phyloP scores from a whole-genome alignment of 768 basidiomycete genomes.

The Lactarius sp. region DNA sequence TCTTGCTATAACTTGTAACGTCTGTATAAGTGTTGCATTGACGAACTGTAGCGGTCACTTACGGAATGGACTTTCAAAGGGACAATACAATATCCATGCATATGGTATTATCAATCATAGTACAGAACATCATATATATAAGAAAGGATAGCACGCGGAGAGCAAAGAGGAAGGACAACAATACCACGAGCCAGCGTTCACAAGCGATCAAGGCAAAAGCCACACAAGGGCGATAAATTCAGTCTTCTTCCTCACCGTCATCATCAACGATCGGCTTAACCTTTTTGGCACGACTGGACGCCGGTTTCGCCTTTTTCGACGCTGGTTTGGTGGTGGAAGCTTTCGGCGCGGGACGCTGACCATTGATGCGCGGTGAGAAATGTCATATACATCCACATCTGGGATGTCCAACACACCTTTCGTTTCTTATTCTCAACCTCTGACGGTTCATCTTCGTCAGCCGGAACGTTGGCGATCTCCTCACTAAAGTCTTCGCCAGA shows the following conservation, averaged over 20 bases:
- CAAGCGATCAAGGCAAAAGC: background rate
- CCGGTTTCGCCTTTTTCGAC: conserved; percentile 18
- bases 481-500: conserved; percentile 46
- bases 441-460: conserved; percentile 44
- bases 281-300: conserved; percentile 19
- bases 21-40: background rate
- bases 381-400: background rate
- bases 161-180: conserved; percentile 4
- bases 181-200: background rate
- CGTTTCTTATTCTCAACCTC: conserved; percentile 55
- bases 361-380: background rate
- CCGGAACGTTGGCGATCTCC: conserved; percentile 41
- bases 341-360: conserved; percentile 9
- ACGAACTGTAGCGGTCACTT: background rate
- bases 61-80: background rate
- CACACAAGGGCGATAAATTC: background rate
- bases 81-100: conserved; percentile 9
- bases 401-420: conserved; percentile 44
- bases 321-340: conserved; percentile 13
- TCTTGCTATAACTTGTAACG: background rate
- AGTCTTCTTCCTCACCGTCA: conserved; percentile 17
- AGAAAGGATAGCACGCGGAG: conserved; percentile 16
- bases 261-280: conserved; percentile 3
- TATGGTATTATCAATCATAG: conserved; percentile 20
- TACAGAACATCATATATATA: conserved; percentile 13